Base-by-base conservation (phyloP, 768 basidiomycete species). In the Kondoa malvinella region DNA sequence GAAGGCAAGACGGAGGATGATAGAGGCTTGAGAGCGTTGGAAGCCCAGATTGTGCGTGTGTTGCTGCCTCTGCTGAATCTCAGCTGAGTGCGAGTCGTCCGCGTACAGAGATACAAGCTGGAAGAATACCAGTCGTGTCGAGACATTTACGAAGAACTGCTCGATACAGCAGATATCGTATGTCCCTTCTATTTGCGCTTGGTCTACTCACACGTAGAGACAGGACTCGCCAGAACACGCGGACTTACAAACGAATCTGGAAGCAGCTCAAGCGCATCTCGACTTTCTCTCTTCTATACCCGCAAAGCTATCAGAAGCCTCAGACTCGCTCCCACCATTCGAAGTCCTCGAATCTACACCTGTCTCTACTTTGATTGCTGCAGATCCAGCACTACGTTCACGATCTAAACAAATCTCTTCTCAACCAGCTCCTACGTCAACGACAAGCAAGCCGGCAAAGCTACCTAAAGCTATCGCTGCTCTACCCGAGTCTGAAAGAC, bases 11-110 rank as follows among this genome's bases (percentile, higher is more conserved):
- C 67, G 34, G 71, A 68, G 0, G 73, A 69, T 15, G 70, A 72
- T 8, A 68, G 76, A 25, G 77, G 74, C 17, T 67, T 73, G 16
- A 69, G 74, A 66, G 76, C 78, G 40, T 69, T 80, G 16, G 75
- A 77, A 66, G 79, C 78, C 15, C 79, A 80, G 69, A 76, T 80
- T 30, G 79, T 80, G 29, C 70, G 79, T 75, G 60, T 2, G 14
- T 62, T 16, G 30, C 31, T 65, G 40, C 27, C 30, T 33, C 32
- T 57, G 25, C 33, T 56, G 26, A 30, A 12, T n/a, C 56, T 8
- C 14, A 32, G 62, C 12, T 27, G 33, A 2, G 3, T 29, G 17
- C n/a, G 31, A 12, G 4, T 15, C n/a, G 34, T 3, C 29, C 8
- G 1, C 69, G 25, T 50, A 17, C 67, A 79, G 79, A 72, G 73